Evolutionary conservation across 768 basidiomycete genomes (phyloP).

Genomic region (Mycena epipterygia): DNA sequence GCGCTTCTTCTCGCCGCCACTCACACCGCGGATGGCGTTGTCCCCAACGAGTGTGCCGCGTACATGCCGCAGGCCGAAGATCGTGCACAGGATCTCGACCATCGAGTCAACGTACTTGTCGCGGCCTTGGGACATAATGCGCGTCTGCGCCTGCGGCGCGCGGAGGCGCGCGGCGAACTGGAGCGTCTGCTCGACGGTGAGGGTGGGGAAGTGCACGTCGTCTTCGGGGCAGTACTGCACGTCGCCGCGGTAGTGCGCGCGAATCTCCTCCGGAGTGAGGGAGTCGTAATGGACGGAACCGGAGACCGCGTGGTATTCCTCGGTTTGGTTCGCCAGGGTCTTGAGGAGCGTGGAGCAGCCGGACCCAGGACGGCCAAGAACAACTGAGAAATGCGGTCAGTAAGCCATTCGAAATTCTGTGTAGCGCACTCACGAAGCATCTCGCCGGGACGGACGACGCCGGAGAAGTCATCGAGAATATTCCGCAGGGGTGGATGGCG

Average conservation of each 20-base stretch:
- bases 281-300: slow-evolving; percentile 86
- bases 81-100: slow-evolving; percentile 70
- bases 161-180: slow-evolving; percentile 79
- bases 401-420: not conserved
- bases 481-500: slow-evolving; percentile 75
- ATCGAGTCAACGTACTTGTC: slow-evolving; percentile 58
- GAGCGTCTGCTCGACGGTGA: slow-evolving; percentile 85
- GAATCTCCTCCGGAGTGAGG: slow-evolving; percentile 74
- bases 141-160: slow-evolving; percentile 63
- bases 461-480: slow-evolving; percentile 75
- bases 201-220: slow-evolving; percentile 87
- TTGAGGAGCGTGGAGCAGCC: slow-evolving; percentile 91
- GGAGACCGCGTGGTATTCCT: slow-evolving; percentile 74
- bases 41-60: slow-evolving; percentile 84
- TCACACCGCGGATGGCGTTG: slow-evolving; percentile 80
- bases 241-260: slow-evolving; percentile 80
- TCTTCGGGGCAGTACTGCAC: slow-evolving; percentile 88
- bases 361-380: slow-evolving; percentile 87
- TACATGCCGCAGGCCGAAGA: slow-evolving; percentile 84
- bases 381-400: slow-evolving; percentile 74
- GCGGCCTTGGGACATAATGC: slow-evolving; percentile 55
- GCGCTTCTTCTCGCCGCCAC: slow-evolving; percentile 85
- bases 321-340: slow-evolving; percentile 82
- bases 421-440: slow-evolving; percentile 74
- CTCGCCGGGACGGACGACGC: slow-evolving; percentile 76